Evolutionary conservation across 1,284 basidiomycete genomes (phyloP).

Genomic region (Heterobasidion annosum): DNA sequence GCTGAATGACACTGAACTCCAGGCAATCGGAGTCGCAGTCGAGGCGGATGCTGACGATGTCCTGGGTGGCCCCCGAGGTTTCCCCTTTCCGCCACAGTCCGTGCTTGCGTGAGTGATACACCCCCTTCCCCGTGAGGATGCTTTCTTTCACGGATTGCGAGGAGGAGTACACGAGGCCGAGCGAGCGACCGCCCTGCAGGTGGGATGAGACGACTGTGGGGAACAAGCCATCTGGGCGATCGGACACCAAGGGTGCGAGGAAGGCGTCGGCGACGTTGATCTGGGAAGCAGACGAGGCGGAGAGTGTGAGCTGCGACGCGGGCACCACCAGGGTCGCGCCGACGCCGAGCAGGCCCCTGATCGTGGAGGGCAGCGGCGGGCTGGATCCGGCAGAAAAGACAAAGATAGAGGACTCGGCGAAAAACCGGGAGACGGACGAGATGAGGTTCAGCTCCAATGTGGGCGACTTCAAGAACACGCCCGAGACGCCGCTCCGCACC

Average conservation of each 20-base stretch:
- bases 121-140: constrained; percentile 83
- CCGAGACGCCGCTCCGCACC: constrained; percentile 63
- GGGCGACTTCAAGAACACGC: constrained; percentile 67
- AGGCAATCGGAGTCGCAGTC: constrained; percentile 95
- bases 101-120: constrained; percentile 95
- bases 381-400: constrained; percentile 41
- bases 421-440: constrained; percentile 67
- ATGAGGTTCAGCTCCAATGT: constrained; percentile 62
- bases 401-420: constrained; percentile 51
- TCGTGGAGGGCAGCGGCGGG: constrained; percentile 42
- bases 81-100: constrained; percentile 98
- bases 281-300: constrained; percentile 40
- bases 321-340: constrained; percentile 68
- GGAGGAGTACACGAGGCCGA: constrained; percentile 98
- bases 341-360: constrained; percentile 48
- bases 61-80: constrained; percentile 91
- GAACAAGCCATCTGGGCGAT: constrained; percentile 89
- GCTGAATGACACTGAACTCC: constrained; percentile 89
- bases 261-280: constrained; percentile 83
- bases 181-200: constrained; percentile 63
- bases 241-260: constrained; percentile 74
- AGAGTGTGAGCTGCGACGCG: constrained; percentile 61
- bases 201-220: constrained; percentile 84
- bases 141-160: constrained; percentile 79
- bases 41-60: constrained; percentile 73